These are phyloP conservation scores for Clitopilus hobsonii DNA, from an alignment of 768 basidiomycete species.

Conservation along the genomic window DNA sequence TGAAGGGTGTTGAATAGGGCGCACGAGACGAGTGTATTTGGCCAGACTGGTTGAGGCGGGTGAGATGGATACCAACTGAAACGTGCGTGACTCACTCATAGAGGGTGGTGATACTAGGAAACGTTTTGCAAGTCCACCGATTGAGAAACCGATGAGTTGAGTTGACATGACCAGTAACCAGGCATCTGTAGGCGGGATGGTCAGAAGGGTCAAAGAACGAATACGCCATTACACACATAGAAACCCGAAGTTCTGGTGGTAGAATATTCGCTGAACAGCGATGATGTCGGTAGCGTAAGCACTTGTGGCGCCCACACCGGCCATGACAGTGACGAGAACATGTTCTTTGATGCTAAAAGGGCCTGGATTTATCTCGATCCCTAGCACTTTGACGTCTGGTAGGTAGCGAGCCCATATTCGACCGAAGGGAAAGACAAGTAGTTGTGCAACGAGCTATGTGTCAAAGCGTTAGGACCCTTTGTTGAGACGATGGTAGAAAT, in stretches of 20 bases:
- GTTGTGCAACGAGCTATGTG: slow-evolving; percentile 56
- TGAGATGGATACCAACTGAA: neutral
- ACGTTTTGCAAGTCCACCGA: slow-evolving; percentile 54
- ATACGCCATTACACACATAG: slow-evolving; percentile 27
- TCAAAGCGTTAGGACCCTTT: slow-evolving; percentile 2
- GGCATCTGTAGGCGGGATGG: slow-evolving; percentile 29
- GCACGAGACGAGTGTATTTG: slow-evolving; percentile 63
- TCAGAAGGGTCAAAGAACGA: neutral
- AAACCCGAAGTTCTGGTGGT: slow-evolving; percentile 54
- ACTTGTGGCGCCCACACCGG: slow-evolving; percentile 46
- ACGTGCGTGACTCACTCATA: slow-evolving; percentile 45
- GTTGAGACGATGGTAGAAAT: neutral
- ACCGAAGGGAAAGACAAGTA: slow-evolving; percentile 67
- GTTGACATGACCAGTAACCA: slow-evolving; percentile 70
- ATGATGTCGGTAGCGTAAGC: slow-evolving; percentile 70
- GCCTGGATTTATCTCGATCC: slow-evolving; percentile 66
- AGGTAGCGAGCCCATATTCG: slow-evolving; percentile 59
- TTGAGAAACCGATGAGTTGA: slow-evolving; percentile 59
- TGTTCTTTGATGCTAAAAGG: slow-evolving; percentile 73
- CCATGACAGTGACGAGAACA: slow-evolving; percentile 66
- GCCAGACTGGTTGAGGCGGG: slow-evolving; percentile 52
- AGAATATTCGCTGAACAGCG: slow-evolving; percentile 69
- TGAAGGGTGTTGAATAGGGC: slow-evolving; percentile 75
- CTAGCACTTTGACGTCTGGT: slow-evolving; percentile 50
- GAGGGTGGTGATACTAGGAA: slow-evolving; percentile 64